A percentile compares a stretch with the other conserved stretches of the same genome.
Conservation (phyloP, 306 rosid species). For the Cajanus cajan region DNA sequence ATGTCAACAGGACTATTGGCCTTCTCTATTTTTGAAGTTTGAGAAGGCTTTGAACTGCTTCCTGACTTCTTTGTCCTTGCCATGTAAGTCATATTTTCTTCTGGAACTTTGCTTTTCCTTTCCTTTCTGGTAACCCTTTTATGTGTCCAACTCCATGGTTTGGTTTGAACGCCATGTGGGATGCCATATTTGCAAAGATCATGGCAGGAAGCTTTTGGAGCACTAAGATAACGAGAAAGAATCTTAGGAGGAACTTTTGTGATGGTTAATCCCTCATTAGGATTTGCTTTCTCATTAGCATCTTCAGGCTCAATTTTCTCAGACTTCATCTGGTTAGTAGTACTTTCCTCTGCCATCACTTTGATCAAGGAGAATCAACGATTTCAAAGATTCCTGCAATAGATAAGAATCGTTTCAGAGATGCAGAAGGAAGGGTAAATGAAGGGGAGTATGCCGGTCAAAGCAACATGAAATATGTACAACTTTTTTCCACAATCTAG, state of each 20-base stretch:
- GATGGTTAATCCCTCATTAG: conserved; percentile 12
- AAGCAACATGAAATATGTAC: conserved; percentile 17
- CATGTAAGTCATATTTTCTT: conserved; percentile 28
- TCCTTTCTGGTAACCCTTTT: conserved; percentile 27
- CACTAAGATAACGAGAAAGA: conserved; percentile 64
- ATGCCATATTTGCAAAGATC: conserved; percentile 76
- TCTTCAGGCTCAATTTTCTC: conserved; percentile 29
- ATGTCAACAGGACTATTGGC: conserved; percentile 13
- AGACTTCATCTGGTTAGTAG: conserved; percentile 32
- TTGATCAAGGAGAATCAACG: conserved; percentile 23
- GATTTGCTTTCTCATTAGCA: conserved; percentile 23
- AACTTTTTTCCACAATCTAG: background rate
- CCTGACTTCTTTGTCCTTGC: conserved; percentile 35
- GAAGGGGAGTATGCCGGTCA: background rate
- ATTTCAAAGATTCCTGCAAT: conserved; percentile 42
- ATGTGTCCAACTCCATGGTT: conserved; percentile 38
- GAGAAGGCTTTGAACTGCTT: conserved; percentile 30
- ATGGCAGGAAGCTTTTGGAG: conserved; percentile 66
- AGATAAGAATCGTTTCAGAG: conserved; percentile 29
- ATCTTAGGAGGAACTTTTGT: conserved; percentile 30
- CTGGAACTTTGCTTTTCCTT: conserved; percentile 16
- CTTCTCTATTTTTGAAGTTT: conserved; percentile 19
- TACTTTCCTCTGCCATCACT: conserved; percentile 46
- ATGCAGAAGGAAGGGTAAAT: background rate
- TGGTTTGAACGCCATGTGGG: conserved; percentile 40